Base-by-base conservation (phyloP, 306 rosid species). In the barrel medic (Medicago truncatula) region DNA sequence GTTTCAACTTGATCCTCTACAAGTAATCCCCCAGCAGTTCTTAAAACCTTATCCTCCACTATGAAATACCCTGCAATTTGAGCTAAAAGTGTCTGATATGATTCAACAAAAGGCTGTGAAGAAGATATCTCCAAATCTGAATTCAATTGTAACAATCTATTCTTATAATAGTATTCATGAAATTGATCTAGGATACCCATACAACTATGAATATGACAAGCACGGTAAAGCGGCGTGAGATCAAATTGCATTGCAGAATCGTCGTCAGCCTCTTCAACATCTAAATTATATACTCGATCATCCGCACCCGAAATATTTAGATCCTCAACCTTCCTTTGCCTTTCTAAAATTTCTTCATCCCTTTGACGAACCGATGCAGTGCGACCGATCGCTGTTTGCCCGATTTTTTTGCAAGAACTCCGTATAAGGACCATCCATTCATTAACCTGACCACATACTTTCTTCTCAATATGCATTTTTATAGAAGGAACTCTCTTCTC, bases 21-120 rank as follows among this genome's bases (percentile, higher is more conserved):
- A 18, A 90, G 74, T 6, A 92, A 88, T 13, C 93, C 91, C 34
- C 86, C 89, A 17, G 85, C 93, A 65, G 99, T 95, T 76, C 96
- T 87, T 76, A 92, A 66, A 25, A 95, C 96, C 74, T 85, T 89
- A 82, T 95, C 92, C 85, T 95, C 99, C 68, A 95, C 97, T 50
- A 92, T 95, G 82, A 92, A 92, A 87, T 89, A 95, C 49, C 99
- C 97, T 0, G 83, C 92, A 85, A 95, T 90, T 64, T 92, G 99
- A 77, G 97, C 93, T 76, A 95, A 85, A 84, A 82, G 88, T 65
- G 90, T 84, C 63, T 95, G 96, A 76, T 89, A 80, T 70, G 97
- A 83, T 47, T 95, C 99, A 60, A 95, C 81, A 82, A 95, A 95
- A 64, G 93, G 71, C 82, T 90, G 97, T 5, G 87, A 44, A 1